Evolutionary conservation across 2,329 filamentous ascomycete species (phyloP).

Genomic region (Cyanodermella asteris): DNA sequence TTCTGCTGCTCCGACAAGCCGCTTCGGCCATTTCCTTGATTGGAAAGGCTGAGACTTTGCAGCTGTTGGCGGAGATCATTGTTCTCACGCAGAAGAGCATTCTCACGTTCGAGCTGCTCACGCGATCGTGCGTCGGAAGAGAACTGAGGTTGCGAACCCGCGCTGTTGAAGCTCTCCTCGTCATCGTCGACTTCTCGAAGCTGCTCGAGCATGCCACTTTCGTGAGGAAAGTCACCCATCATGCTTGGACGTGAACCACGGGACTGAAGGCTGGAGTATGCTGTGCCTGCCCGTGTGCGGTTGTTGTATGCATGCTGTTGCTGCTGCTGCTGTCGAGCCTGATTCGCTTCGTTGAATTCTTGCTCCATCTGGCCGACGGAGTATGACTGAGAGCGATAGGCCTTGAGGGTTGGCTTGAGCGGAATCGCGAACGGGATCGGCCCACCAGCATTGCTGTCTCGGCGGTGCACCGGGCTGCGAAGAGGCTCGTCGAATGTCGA

Average conservation of each 20-base stretch:
- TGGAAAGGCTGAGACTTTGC: too few species aligned
- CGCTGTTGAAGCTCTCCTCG: constrained; percentile 17
- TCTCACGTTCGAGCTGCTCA: constrained; percentile 24
- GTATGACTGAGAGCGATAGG: constrained; percentile 87
- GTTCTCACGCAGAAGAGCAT: constrained; percentile 24
- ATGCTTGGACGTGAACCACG: constrained; percentile 43
- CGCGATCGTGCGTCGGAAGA: constrained; percentile 21
- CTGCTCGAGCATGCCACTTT: constrained; percentile 22
- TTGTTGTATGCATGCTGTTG: constrained; percentile 9
- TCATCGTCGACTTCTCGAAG: constrained; percentile 27
- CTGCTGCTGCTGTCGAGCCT: too few species aligned
- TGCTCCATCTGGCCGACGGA: constrained; percentile 78
- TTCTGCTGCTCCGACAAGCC: too few species aligned
- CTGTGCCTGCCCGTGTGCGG: constrained; percentile 19
- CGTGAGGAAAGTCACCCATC: constrained; percentile 23
- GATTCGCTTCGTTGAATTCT: constrained; percentile 24
- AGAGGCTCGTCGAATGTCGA: constrained; percentile 33
- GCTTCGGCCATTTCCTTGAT: too few species aligned
- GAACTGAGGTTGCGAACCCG: constrained; percentile 18
- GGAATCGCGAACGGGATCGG: constrained; percentile 68
- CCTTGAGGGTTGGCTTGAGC: constrained; percentile 74
- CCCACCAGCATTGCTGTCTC: constrained; percentile 27
- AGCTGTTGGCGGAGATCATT: too few species aligned
- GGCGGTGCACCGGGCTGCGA: constrained; percentile 25
- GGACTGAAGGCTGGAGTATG: constrained; percentile 52